Conservation (phyloP, 176 grass and related monocot species). For the Aegilops longissima region DNA sequence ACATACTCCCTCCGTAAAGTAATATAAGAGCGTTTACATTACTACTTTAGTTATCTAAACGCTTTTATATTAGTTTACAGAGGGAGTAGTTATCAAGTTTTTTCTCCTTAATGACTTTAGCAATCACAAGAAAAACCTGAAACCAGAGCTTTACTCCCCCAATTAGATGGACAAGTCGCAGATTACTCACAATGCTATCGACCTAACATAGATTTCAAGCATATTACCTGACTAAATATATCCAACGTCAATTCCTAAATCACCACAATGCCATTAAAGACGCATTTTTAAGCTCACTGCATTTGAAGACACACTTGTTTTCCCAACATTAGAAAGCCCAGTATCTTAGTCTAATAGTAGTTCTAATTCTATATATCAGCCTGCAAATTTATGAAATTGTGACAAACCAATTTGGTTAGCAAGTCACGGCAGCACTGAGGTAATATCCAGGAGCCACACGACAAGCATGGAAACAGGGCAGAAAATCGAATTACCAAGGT, state of each 20-base stretch:
- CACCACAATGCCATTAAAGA: neutral
- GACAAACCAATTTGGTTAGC: neutral
- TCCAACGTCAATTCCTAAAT: neutral
- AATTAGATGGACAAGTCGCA: too few relatives aligned
- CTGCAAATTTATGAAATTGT: neutral
- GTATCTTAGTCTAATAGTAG: neutral
- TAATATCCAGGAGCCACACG: neutral
- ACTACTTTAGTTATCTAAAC: too few relatives aligned
- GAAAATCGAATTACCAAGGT: neutral
- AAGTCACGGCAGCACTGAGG: neutral
- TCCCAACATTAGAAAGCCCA: neutral
- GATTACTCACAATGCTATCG: neutral
- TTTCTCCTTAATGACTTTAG: neutral
- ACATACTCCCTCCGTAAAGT: too few relatives aligned
- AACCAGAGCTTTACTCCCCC: neutral
- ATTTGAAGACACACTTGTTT: neutral
- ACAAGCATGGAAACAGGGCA: neutral
- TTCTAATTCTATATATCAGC: neutral
- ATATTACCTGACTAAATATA: neutral
- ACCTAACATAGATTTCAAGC: neutral
- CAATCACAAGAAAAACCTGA: neutral
- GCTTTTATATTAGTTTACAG: too few relatives aligned
- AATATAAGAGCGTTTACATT: too few relatives aligned
- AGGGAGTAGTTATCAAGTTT: too few relatives aligned
- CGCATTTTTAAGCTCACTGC: neutral